Percentiles rank a stretch among this genome's conserved stretches.
Evolutionary conservation across 495 filamentous ascomycete species (phyloP).

Genomic region (Trichocladium uniseriatum): DNA sequence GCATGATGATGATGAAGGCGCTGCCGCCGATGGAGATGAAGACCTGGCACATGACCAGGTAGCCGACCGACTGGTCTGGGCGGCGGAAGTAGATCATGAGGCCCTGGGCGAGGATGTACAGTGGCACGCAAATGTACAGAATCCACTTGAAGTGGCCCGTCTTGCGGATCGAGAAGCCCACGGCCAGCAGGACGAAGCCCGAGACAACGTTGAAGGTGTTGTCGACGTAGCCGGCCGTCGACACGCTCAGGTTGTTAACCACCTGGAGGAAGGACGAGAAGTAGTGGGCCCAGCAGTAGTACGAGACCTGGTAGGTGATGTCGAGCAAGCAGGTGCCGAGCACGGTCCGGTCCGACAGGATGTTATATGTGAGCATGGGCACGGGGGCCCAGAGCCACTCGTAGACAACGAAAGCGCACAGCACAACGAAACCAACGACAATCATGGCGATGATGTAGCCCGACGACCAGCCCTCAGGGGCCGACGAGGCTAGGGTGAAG

Average conservation of each 20-base stretch:
- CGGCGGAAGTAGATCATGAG: conserved; percentile 67
- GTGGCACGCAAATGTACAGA: conserved; percentile 48
- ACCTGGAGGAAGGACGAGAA: conserved; percentile 51
- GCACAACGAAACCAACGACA: conserved; percentile 43
- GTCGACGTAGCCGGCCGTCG: conserved; percentile 41
- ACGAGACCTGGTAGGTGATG: conserved; percentile 44
- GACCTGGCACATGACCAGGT: conserved; percentile 67
- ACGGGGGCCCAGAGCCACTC: conserved; percentile 44
- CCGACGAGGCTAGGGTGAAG: conserved; percentile 42
- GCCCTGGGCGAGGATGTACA: conserved; percentile 51
- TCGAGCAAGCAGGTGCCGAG: conserved; percentile 47
- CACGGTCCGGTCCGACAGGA: conserved; percentile 52
- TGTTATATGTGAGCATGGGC: conserved; percentile 47
- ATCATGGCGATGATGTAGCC: conserved; percentile 49
- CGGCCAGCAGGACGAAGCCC: conserved; percentile 45
- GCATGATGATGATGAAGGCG: conserved; percentile 47
- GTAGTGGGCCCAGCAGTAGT: conserved; percentile 49
- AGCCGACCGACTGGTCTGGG: conserved; percentile 44
- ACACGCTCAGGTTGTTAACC: conserved; percentile 43
- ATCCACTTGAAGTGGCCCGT: conserved; percentile 51
- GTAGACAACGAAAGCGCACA: conserved; percentile 47
- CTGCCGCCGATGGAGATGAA: conserved; percentile 62
- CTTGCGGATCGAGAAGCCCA: conserved; percentile 50
- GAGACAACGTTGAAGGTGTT: conserved; percentile 39
- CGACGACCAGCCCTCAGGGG: conserved; percentile 40